Base-by-base conservation (phyloP, 2,329 filamentous ascomycete species). In the Apiospora phragmitis region DNA sequence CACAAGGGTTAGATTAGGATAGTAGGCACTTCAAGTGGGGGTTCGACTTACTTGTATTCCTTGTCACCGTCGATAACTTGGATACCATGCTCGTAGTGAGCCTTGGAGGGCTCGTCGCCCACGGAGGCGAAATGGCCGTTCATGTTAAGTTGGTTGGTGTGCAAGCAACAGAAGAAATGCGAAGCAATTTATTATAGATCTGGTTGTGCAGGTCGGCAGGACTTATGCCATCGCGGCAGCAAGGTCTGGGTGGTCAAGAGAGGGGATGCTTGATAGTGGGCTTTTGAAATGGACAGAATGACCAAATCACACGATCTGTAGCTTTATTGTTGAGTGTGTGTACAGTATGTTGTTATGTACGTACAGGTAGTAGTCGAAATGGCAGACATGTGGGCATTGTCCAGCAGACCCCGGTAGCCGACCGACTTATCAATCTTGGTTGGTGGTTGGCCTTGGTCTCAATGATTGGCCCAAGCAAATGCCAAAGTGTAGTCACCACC, bases 1-100 rank as follows among this genome's bases (percentile, higher is more conserved):
- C 38, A 18, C 9, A 11, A 12, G 75, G 68, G 65, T 59, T 51
- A 68, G 29, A 66, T 72, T 59, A 55, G 42, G 18, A 66, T 68
- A 71, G 67, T 68, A 71, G 35, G 47, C 24, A 29, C 5, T 16
- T 45, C 42, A 35, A 65, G 55, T 14, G 55, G 32, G 16, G 32
- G 55, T n/a, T 38, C 3, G 21, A 80, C 92, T 74, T 89, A 97
- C 94, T 97, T 98, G 90, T 98, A 99, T 77, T 94, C 89, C 86
- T 98, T 98, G 80, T 97, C 92, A 84, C 95, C 95, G 81, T 98
- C 94, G 79, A 99, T 94, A 77, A 99, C 94, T 84, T 99, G 96
- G 79, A 98, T 93, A 79, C 96, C 96, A 88, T 97, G 93, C 79
- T 94, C 93, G 82, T 95, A 98, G 74, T 90, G 87, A 79, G 89